phyloP scores from a whole-genome alignment of 2,329 filamentous ascomycete species.

The Botrytis sinoallii region DNA sequence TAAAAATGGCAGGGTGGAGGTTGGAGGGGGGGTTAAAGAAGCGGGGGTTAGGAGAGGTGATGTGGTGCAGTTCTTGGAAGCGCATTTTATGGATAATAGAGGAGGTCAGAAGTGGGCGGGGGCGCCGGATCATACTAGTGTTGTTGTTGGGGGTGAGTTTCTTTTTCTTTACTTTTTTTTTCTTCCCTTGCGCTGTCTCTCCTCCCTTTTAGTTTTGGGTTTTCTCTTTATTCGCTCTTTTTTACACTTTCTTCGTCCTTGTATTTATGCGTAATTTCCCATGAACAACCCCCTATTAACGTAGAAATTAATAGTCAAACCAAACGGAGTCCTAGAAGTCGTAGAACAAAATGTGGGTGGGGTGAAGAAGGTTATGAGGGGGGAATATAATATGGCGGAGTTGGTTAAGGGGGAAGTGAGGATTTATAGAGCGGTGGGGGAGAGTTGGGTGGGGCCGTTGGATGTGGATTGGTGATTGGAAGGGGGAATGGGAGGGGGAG shows the following conservation, averaged over 20 bases:
- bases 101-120: constrained; percentile 35
- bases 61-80: constrained; percentile 38
- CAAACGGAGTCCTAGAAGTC: not conserved
- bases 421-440: not conserved
- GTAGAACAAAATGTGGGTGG: not conserved
- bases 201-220: not conserved
- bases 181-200: not conserved
- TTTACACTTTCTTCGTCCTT: not conserved
- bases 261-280: not conserved
- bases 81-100: constrained; percentile 33
- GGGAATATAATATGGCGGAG: not conserved
- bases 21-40: constrained; percentile 29
- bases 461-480: not conserved
- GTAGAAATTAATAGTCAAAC: not conserved
- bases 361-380: not conserved
- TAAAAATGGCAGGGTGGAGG: constrained; percentile 25
- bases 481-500: fast-evolving
- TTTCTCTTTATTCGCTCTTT: not conserved
- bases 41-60: constrained; percentile 38
- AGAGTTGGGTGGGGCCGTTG: not conserved
- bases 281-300: not conserved
- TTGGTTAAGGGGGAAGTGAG: not conserved
- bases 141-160: constrained; percentile 30
- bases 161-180: not conserved
- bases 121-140: constrained; percentile 39